Conservation (phyloP, 2,329 filamentous ascomycete species). For the Lasiodiplodia theobromae region DNA sequence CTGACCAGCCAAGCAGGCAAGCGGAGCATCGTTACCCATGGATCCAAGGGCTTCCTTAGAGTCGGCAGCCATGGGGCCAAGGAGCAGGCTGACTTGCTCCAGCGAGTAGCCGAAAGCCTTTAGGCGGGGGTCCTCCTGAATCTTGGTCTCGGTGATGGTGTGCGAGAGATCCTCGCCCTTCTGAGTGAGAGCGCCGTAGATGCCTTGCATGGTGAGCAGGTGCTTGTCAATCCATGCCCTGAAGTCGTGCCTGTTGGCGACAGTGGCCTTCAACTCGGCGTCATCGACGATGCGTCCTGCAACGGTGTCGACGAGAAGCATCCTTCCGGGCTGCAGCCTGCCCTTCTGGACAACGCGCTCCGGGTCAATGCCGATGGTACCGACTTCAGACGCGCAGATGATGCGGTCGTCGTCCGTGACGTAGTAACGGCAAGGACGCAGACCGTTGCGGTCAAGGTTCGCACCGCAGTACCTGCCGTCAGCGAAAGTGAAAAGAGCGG, state of each 20-base stretch:
- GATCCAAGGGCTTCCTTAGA: slow-evolving; percentile 97
- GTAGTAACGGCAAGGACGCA: slow-evolving; percentile 95
- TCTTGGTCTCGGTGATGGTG: slow-evolving; percentile 70
- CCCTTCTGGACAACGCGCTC: slow-evolving; percentile 92
- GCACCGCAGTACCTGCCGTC: slow-evolving; percentile 97
- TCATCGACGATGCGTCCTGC: slow-evolving; percentile 94
- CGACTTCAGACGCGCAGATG: slow-evolving; percentile 95
- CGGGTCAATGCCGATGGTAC: slow-evolving; percentile 89
- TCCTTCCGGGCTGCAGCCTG: slow-evolving; percentile 89
- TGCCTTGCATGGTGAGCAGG: slow-evolving; percentile 79
- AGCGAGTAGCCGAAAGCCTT: slow-evolving; percentile 93
- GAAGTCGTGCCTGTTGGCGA: slow-evolving; percentile 88
- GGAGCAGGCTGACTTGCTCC: slow-evolving; percentile 89
- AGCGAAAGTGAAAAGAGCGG: slow-evolving; percentile 94
- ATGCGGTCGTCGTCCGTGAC: slow-evolving; percentile 96
- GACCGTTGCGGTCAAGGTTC: slow-evolving; percentile 93
- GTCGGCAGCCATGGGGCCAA: slow-evolving; percentile 95
- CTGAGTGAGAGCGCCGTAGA: slow-evolving; percentile 68
- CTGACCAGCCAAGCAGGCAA: slow-evolving; percentile 89
- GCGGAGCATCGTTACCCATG: slow-evolving; percentile 95
- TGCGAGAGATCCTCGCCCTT: slow-evolving; percentile 69
- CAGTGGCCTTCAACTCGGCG: slow-evolving; percentile 85
- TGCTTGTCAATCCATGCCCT: slow-evolving; percentile 85
- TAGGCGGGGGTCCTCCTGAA: slow-evolving; percentile 85
- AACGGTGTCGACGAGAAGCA: slow-evolving; percentile 93